Percentiles rank a stretch among this genome's conserved stretches.
These are phyloP conservation scores for Nidula niveotomentosa DNA, from an alignment of 1,284 basidiomycete species.

Conservation along the genomic window DNA sequence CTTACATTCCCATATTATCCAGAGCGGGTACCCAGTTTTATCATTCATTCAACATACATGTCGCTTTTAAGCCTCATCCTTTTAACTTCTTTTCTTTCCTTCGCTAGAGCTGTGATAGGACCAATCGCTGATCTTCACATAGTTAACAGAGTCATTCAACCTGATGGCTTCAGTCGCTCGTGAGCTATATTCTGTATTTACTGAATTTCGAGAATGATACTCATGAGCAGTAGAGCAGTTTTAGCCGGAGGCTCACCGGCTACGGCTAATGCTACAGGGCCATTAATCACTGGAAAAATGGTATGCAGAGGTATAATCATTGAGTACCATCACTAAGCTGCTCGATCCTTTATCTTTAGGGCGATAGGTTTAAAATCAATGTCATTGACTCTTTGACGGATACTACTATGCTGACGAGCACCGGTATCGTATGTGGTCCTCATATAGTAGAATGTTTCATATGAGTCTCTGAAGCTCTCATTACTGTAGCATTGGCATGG, in stretches of 20 bases:
- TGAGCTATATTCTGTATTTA: background rate
- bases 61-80: no score
- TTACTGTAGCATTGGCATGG: conserved; percentile 28
- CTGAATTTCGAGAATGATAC: background rate
- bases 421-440: conserved; percentile 21
- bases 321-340: conserved; percentile 11
- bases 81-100: no score
- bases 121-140: conserved; percentile 28
- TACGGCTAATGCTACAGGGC: conserved; percentile 27
- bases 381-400: conserved; percentile 24
- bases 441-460: background rate
- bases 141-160: conserved; percentile 31
- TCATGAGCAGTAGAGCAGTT: conserved; percentile 14
- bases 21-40: no score
- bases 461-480: conserved; percentile 6
- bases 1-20: no score
- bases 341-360: conserved; percentile 20
- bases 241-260: conserved; percentile 36
- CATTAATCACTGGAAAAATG: conserved; percentile 27
- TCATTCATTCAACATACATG: no score
- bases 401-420: conserved; percentile 21
- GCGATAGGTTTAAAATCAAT: conserved; percentile 27
- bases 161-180: conserved; percentile 25
- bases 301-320: conserved; percentile 3
- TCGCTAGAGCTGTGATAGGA: conserved; percentile 21